These are phyloP conservation scores for Colletotrichum karsti DNA, from an alignment of 2,329 filamentous ascomycete species.

Conservation along the genomic window DNA sequence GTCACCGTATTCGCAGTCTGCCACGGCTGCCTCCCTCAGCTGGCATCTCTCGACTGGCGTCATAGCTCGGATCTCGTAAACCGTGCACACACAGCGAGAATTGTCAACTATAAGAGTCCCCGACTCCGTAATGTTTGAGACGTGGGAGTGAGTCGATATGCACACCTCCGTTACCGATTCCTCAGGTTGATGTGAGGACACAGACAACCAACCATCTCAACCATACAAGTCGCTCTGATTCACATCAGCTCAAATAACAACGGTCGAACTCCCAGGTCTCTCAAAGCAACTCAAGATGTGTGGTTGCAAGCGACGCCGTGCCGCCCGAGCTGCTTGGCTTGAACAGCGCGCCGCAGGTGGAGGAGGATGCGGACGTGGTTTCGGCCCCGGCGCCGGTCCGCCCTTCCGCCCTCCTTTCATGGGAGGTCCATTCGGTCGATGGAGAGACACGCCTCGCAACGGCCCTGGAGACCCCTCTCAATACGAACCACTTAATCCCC, in stretches of 20 bases:
- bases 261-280: too few relatives aligned
- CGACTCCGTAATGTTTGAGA: not conserved
- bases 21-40: not conserved
- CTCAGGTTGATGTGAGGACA: too few relatives aligned
- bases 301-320: conserved; percentile 19
- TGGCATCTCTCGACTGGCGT: not conserved
- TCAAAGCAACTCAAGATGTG: not conserved
- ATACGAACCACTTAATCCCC: not conserved
- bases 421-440: conserved; percentile 6
- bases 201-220: too few relatives aligned
- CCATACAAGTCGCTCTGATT: too few relatives aligned
- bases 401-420: not conserved
- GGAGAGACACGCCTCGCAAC: not conserved
- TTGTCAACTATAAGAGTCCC: not conserved
- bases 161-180: too few relatives aligned
- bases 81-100: not conserved
- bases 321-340: conserved; percentile 21
- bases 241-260: not conserved
- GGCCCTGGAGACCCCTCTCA: not conserved
- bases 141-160: not conserved
- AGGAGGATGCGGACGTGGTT: not conserved
- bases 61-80: not conserved
- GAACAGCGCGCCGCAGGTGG: conserved; percentile 11
- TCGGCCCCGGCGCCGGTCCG: not conserved
- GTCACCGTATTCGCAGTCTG: not conserved